A percentile compares a stretch with the other conserved stretches of the same genome.
phyloP scores from a whole-genome alignment of 768 basidiomycete species.

The Boletellus sp. region DNA sequence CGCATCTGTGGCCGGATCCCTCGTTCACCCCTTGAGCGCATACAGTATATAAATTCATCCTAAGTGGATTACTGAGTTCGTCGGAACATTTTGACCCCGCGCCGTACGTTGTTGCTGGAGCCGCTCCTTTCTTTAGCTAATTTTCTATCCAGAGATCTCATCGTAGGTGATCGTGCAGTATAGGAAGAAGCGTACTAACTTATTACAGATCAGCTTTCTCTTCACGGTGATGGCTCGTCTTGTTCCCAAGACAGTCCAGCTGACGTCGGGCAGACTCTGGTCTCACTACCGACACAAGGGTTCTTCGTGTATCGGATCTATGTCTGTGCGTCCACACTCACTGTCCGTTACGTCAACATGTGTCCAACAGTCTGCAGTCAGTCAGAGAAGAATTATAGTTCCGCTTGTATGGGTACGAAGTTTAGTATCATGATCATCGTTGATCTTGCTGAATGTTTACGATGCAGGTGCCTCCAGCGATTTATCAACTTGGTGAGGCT shows the following conservation, averaged over 20 bases:
- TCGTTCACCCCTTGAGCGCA: not conserved
- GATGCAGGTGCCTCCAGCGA: not conserved
- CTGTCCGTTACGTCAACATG: not conserved
- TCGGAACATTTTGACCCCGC: no score
- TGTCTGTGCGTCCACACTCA: not conserved
- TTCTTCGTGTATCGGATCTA: not conserved
- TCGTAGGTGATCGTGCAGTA: not conserved
- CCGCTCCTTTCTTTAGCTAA: not conserved
- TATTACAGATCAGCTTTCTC: not conserved
- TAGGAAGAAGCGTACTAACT: not conserved
- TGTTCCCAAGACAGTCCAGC: no score
- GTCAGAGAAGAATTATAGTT: not conserved
- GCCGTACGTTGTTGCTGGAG: not conserved
- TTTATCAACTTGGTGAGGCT: slow-evolving; percentile 5
- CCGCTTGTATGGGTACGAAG: not conserved
- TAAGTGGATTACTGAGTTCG: not conserved
- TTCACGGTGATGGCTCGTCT: not conserved
- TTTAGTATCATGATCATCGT: not conserved
- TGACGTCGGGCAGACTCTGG: not conserved
- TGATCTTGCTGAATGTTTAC: no score
- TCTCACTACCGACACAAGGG: not conserved
- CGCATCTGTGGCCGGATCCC: not conserved
- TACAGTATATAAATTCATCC: not conserved
- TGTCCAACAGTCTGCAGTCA: not conserved
- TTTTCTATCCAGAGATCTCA: not conserved